Percentiles rank a stretch among this genome's conserved stretches.
Evolutionary conservation across 768 basidiomycete genomes (phyloP).

Genomic region (Butyriboletus loyo): DNA sequence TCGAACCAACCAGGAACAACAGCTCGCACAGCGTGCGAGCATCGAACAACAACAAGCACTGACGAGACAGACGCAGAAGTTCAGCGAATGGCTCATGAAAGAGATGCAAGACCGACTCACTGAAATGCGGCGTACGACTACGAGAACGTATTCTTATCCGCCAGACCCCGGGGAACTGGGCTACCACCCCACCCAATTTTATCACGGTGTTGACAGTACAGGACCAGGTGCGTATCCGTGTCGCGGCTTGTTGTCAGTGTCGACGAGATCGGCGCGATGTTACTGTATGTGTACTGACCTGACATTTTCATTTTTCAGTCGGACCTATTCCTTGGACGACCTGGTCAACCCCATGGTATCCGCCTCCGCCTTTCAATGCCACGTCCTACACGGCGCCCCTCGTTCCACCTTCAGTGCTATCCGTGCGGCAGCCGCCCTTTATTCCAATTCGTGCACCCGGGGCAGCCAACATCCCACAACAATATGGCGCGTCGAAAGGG

Average conservation of each 20-base stretch:
- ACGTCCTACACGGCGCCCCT: not conserved
- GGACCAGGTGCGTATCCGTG: not conserved
- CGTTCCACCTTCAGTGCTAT: not conserved
- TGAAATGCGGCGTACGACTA: not conserved
- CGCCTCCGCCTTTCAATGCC: not conserved
- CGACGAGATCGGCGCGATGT: not conserved
- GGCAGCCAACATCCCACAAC: not conserved
- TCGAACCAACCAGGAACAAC: conserved; percentile 4
- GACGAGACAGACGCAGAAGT: not conserved
- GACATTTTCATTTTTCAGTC: not conserved
- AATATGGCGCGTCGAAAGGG: no score
- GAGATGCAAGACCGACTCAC: conserved; percentile 4
- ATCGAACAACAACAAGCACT: conserved; percentile 6
- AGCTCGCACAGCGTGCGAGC: not conserved
- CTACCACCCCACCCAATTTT: not conserved
- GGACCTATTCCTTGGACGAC: not conserved
- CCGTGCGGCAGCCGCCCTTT: no score
- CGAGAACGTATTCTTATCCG: not conserved
- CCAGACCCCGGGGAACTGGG: not conserved
- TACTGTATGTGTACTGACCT: no score
- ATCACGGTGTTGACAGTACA: not conserved
- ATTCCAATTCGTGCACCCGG: not conserved
- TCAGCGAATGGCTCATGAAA: conserved; percentile 7
- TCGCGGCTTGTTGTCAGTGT: no score
- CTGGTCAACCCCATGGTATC: not conserved